Conservation (phyloP, 106 monocot genomes). For the Dendrobium officinale region DNA sequence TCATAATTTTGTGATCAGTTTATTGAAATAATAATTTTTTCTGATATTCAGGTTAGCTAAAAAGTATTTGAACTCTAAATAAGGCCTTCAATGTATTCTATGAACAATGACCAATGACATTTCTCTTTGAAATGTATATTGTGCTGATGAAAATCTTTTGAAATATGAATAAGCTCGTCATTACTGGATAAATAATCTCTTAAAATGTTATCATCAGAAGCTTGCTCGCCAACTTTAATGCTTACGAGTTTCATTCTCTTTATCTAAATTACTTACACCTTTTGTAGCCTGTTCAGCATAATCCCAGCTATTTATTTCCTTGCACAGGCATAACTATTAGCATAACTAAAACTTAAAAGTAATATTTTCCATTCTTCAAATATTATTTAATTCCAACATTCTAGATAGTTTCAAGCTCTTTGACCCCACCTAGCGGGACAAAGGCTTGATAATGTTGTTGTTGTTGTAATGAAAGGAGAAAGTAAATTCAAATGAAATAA, state of each 20-base stretch:
- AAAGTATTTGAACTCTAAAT: neutral
- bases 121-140: neutral
- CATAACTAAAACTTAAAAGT: neutral
- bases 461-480: slow-evolving; percentile 1
- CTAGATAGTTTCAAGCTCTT: neutral
- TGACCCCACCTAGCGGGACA: too few relatives aligned
- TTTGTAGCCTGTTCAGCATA: neutral
- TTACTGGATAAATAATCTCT: neutral
- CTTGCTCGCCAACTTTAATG: too few relatives aligned
- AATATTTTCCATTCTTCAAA: neutral
- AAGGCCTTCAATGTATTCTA: neutral
- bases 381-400: neutral
- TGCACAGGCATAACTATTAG: neutral
- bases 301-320: neutral
- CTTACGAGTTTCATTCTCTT: too few relatives aligned
- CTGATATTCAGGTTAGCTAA: neutral
- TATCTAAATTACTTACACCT: neutral
- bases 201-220: neutral
- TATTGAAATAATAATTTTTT: neutral
- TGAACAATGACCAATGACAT: neutral
- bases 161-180: neutral
- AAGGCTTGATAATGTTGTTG: too few relatives aligned
- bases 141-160: neutral
- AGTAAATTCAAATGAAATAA: neutral
- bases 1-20: neutral